phyloP scores from a whole-genome alignment of 2,329 filamentous ascomycete genomes.

The Trichoderma sp. region DNA sequence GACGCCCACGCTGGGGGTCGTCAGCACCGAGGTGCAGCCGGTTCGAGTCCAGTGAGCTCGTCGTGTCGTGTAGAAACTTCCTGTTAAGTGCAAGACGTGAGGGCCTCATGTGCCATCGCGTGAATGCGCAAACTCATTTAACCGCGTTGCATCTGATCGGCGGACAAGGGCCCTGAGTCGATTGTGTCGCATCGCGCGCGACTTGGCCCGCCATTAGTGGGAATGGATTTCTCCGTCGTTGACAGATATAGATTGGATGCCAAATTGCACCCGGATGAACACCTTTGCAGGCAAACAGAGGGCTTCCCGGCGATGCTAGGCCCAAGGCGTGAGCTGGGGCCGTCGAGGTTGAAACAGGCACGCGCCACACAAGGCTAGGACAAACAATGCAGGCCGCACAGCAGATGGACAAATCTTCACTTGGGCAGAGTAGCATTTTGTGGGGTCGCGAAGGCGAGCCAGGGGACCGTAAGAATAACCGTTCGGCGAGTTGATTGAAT shows the following conservation, averaged over 20 bases:
- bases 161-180: neutral
- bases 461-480: conserved; percentile 12
- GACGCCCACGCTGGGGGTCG: conserved; percentile 23
- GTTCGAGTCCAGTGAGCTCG: neutral
- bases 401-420: conserved; percentile 10
- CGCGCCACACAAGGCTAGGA: conserved; percentile 1
- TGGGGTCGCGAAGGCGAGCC: conserved; percentile 13
- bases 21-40: conserved; percentile 28
- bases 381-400: conserved; percentile 8
- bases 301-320: conserved; percentile 1
- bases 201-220: conserved; percentile 20
- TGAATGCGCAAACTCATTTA: conserved; percentile 14
- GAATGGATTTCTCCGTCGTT: conserved; percentile 26
- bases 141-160: conserved; percentile 17
- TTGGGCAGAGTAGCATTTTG: conserved; percentile 3
- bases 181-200: conserved; percentile 13
- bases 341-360: conserved; percentile 2
- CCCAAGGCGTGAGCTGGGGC: neutral
- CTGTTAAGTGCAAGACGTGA: conserved; percentile 10
- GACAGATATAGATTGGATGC: conserved; percentile 4
- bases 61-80: conserved; percentile 7
- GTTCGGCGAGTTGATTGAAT: conserved; percentile 9
- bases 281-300: neutral
- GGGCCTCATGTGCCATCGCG: neutral
- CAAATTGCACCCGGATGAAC: neutral